These are phyloP conservation scores for Sanghuangporus sanghuang DNA, from an alignment of 1,284 basidiomycete species.

Conservation along the genomic window DNA sequence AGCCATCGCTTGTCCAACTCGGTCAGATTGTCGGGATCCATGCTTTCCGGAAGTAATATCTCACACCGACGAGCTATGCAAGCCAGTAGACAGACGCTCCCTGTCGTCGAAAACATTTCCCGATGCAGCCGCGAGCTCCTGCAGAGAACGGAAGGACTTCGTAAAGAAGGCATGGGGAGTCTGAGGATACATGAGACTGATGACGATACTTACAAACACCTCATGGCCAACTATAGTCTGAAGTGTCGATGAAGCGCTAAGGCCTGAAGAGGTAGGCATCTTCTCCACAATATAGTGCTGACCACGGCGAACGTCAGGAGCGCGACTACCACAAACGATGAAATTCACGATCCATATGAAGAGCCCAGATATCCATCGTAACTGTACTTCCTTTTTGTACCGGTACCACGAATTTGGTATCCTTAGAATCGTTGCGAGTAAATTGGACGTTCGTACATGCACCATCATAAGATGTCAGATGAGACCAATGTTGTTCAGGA, in stretches of 20 bases:
- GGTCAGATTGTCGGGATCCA: slow-evolving; percentile 14
- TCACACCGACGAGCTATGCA: slow-evolving; percentile 28
- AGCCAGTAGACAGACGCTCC: slow-evolving; percentile 33
- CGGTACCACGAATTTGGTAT: slow-evolving; percentile 29
- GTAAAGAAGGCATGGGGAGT: neutral
- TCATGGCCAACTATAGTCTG: slow-evolving; percentile 34
- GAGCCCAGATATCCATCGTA: slow-evolving; percentile 34
- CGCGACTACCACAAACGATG: neutral
- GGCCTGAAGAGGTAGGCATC: slow-evolving; percentile 39
- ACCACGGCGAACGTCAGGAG: no score
- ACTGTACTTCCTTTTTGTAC: slow-evolving; percentile 36
- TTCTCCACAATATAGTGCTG: slow-evolving; percentile 36
- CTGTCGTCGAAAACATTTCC: slow-evolving; percentile 33
- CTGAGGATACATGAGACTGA: neutral
- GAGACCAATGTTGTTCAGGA: neutral
- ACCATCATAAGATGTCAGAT: slow-evolving; percentile 1
- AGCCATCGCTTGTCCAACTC: slow-evolving; percentile 26
- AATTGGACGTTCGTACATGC: slow-evolving; percentile 6
- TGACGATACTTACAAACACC: slow-evolving; percentile 23
- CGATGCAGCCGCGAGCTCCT: slow-evolving; percentile 41
- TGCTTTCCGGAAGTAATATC: slow-evolving; percentile 30
- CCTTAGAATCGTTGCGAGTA: slow-evolving; percentile 24
- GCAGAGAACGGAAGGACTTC: slow-evolving; percentile 38
- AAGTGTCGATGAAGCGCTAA: slow-evolving; percentile 43
- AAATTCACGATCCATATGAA: slow-evolving; percentile 33